Conservation (phyloP, 2,329 filamentous ascomycete genomes). For the Ceratocystis colombiana region DNA sequence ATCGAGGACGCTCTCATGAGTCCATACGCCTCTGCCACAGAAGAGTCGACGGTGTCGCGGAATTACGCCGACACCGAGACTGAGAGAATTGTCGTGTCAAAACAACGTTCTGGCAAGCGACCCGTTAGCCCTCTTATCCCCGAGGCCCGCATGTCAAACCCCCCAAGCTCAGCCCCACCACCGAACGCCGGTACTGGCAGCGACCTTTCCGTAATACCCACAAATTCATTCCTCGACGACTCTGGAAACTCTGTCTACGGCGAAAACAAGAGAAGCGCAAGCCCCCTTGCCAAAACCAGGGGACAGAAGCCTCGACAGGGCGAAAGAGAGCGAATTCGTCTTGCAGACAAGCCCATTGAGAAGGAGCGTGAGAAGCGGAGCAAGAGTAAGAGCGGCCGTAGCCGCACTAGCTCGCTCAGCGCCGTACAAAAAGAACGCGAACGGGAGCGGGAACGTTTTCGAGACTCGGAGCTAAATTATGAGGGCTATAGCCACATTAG, state of each 20-base stretch:
- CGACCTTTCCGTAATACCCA: slow-evolving; percentile 70
- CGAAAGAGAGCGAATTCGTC: slow-evolving; percentile 26
- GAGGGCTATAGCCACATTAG: slow-evolving; percentile 21
- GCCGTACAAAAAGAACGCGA: slow-evolving; percentile 28
- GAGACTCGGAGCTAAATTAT: slow-evolving; percentile 13
- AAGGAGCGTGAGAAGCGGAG: slow-evolving; percentile 41
- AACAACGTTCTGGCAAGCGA: slow-evolving; percentile 38
- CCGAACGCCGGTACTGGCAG: slow-evolving; percentile 58
- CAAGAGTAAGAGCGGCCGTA: slow-evolving; percentile 32
- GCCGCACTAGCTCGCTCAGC: slow-evolving; percentile 31
- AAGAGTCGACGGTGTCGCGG: slow-evolving; percentile 65
- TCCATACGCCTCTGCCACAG: slow-evolving; percentile 68
- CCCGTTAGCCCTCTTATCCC: slow-evolving; percentile 59
- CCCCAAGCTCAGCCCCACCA: slow-evolving; percentile 38
- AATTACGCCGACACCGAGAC: slow-evolving; percentile 88
- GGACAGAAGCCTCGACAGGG: slow-evolving; percentile 38
- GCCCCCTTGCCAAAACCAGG: slow-evolving; percentile 29
- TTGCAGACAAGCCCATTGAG: slow-evolving; percentile 29
- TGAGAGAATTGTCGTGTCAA: slow-evolving; percentile 35
- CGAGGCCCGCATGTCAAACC: slow-evolving; percentile 28
- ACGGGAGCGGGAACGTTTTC: slow-evolving; percentile 13
- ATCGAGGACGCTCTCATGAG: slow-evolving; percentile 55
- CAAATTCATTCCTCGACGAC: slow-evolving; percentile 53
- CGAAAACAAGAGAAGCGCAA: slow-evolving; percentile 22
- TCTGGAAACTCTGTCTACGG: slow-evolving; percentile 37